Evolutionary conservation across 2,329 filamentous ascomycete species (phyloP).

Genomic region (Exophiala spinifera): DNA sequence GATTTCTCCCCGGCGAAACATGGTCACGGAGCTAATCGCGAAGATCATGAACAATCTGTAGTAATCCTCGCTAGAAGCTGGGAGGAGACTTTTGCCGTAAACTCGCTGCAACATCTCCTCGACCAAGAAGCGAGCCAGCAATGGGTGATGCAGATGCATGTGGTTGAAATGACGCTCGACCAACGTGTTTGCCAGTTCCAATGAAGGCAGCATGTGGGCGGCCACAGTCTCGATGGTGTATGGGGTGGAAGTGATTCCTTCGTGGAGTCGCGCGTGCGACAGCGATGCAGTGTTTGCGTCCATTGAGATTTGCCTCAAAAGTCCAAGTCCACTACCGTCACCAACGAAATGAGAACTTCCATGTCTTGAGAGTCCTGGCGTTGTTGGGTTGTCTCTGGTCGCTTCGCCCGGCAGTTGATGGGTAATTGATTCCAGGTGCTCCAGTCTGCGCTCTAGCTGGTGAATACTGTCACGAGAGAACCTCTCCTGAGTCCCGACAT

Average conservation of each 20-base stretch:
- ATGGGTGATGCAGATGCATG: conserved; percentile 30
- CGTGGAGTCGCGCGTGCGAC: neutral
- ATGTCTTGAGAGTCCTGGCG: neutral
- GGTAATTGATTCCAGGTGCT: neutral
- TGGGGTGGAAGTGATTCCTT: conserved; percentile 27
- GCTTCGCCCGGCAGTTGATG: no score
- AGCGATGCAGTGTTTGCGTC: neutral
- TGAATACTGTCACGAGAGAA: conserved; percentile 32
- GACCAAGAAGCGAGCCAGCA: conserved; percentile 31
- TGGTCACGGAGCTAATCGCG: conserved; percentile 38
- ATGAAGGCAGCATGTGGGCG: conserved; percentile 13
- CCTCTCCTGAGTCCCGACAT: conserved; percentile 24
- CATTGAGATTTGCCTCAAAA: neutral
- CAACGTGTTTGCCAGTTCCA: conserved; percentile 26
- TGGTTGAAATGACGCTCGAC: neutral
- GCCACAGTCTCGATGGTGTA: neutral
- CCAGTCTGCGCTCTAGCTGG: conserved; percentile 31
- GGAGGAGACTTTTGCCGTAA: conserved; percentile 15
- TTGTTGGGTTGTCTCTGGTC: no score
- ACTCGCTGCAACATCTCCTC: conserved; percentile 24
- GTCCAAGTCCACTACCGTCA: conserved; percentile 29
- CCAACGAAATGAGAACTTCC: conserved; percentile 20
- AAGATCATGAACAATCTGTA: conserved; percentile 41
- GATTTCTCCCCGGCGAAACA: conserved; percentile 34
- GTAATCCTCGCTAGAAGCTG: conserved; percentile 30